Evolutionary conservation across 1,284 basidiomycete genomes (phyloP).

Genomic region (Ustilago sp.): DNA sequence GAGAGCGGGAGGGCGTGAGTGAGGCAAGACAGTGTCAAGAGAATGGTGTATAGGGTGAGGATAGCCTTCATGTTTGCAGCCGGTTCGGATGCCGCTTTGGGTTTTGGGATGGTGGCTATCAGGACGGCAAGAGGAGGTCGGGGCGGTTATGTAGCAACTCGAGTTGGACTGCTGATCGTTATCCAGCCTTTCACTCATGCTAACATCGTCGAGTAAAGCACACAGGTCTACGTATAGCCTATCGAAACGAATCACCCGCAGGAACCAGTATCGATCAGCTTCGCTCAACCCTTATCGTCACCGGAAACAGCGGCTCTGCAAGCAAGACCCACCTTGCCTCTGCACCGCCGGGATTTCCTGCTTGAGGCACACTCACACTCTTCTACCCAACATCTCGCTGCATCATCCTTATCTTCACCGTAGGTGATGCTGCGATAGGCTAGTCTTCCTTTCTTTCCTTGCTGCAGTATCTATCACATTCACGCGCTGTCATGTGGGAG

Average conservation of each 20-base stretch:
- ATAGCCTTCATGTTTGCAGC: background rate
- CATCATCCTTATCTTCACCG: background rate
- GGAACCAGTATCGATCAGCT: too few relatives aligned
- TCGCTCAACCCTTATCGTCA: background rate
- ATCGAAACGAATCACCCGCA: too few relatives aligned
- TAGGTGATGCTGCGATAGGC: background rate
- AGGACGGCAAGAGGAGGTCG: too few relatives aligned
- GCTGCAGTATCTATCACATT: background rate
- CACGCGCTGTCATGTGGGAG: background rate
- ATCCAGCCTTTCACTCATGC: too few relatives aligned
- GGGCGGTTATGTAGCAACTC: too few relatives aligned
- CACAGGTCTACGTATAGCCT: too few relatives aligned
- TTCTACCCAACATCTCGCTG: background rate
- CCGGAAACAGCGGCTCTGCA: constrained; percentile 2
- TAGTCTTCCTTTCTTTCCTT: background rate
- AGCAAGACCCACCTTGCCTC: background rate
- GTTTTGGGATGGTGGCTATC: background rate
- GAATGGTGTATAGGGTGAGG: background rate
- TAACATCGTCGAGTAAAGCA: too few relatives aligned
- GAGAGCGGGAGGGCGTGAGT: background rate
- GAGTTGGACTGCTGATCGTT: too few relatives aligned
- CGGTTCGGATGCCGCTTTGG: too few relatives aligned
- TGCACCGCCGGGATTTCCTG: background rate
- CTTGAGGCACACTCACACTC: background rate
- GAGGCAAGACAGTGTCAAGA: background rate